Evolutionary conservation across 75 land plant genomes (phyloP).

Genomic region (Selaginella moellendorffii): DNA sequence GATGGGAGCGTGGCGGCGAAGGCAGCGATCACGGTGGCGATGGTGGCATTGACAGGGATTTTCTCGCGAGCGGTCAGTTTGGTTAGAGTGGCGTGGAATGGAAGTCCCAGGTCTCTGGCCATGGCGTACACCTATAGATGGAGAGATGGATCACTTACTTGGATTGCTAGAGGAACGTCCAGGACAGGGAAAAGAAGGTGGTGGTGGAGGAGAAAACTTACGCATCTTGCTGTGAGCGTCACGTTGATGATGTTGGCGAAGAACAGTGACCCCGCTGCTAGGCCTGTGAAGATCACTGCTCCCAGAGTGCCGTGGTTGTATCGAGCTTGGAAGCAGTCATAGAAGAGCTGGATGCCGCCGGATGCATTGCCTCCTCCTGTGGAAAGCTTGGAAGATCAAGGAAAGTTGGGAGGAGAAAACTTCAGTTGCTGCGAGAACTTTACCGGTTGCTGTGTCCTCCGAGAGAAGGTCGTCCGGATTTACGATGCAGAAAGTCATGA

Average conservation of each 20-base stretch:
- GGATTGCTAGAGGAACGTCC: background rate
- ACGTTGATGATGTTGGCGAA: conserved; percentile 14
- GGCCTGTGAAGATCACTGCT: conserved; percentile 3
- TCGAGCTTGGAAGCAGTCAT: conserved; percentile 4
- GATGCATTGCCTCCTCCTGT: conserved; percentile 12
- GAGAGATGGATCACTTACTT: background rate
- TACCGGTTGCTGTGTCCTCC: conserved; percentile 8
- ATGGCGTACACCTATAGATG: conserved; percentile 12
- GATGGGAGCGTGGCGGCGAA: conserved; percentile 12
- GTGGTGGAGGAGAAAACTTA: too few species aligned
- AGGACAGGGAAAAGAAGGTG: background rate
- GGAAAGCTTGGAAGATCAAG: background rate
- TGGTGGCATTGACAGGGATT: conserved; percentile 11
- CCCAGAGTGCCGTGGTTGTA: conserved; percentile 7
- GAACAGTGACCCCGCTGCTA: conserved; percentile 6
- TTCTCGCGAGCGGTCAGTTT: background rate
- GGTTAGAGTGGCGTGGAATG: background rate
- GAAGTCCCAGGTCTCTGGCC: conserved; percentile 11
- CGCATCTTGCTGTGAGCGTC: conserved; percentile 9
- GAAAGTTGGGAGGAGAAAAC: too few species aligned
- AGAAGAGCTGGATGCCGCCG: conserved; percentile 11
- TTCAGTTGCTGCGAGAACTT: background rate
- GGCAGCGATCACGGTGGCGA: conserved; percentile 4
- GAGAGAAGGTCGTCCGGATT: conserved; percentile 1
- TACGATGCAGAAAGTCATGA: conserved; percentile 10